A percentile compares a stretch with the other conserved stretches of the same genome.
Evolutionary conservation across 345 rosid genomes (phyloP).

Genomic region (Chamaenerion angustifolium): DNA sequence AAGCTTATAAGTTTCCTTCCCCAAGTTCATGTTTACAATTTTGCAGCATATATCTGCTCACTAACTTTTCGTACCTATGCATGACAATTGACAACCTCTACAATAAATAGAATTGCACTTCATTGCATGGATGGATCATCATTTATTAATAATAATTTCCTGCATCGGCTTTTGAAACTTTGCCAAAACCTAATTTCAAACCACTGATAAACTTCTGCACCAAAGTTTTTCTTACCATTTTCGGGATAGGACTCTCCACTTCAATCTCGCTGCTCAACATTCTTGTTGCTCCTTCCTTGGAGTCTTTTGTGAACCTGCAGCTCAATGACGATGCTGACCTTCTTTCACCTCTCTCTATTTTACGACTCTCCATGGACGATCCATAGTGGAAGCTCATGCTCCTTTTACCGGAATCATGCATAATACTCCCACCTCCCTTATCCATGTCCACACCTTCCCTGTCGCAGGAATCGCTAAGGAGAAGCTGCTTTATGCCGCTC

Average conservation of each 20-base stretch:
- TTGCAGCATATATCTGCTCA: too few relatives aligned
- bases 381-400: slow-evolving; percentile 39
- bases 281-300: not conserved
- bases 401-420: slow-evolving; percentile 3
- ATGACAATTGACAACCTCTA: too few relatives aligned
- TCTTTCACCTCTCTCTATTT: slow-evolving; percentile 31
- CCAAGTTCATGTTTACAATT: too few relatives aligned
- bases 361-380: slow-evolving; percentile 10
- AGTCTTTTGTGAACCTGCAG: slow-evolving; percentile 8
- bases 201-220: slow-evolving; percentile 44
- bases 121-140: too few relatives aligned
- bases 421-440: slow-evolving; percentile 20
- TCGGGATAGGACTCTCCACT: not conserved
- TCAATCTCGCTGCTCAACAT: not conserved
- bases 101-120: too few relatives aligned
- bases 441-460: slow-evolving; percentile 15
- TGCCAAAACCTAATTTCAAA: slow-evolving; percentile 34
- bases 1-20: too few relatives aligned
- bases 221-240: slow-evolving; percentile 16
- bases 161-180: too few relatives aligned
- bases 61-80: too few relatives aligned
- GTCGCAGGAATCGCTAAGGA: slow-evolving; percentile 15
- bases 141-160: too few relatives aligned
- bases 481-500: slow-evolving; percentile 39
- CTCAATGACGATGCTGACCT: slow-evolving; percentile 22